Conservation (phyloP, 805 yeast species). For the Saccharomycopsis capsularis region DNA sequence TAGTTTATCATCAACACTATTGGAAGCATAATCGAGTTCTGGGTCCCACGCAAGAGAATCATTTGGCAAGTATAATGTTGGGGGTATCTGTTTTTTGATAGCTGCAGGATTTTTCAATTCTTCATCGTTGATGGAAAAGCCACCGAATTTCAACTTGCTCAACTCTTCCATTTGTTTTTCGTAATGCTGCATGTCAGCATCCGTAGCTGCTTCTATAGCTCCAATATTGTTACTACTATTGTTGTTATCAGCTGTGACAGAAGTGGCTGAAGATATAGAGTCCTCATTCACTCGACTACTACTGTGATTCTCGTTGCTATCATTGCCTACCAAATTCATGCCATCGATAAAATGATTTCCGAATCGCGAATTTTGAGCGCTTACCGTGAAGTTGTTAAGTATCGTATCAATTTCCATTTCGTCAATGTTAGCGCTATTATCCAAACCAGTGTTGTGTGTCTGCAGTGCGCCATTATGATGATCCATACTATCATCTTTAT, state of each 20-base stretch:
- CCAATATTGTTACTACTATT: not conserved
- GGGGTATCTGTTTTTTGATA: slow-evolving; percentile 6
- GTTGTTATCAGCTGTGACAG: not conserved
- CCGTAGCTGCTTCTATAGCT: not conserved
- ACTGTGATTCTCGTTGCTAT: not conserved
- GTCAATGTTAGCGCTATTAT: not conserved
- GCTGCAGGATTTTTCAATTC: not conserved
- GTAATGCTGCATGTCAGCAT: not conserved
- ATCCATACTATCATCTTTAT: not conserved
- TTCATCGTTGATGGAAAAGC: slow-evolving; percentile 1
- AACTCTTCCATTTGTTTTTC: slow-evolving; percentile 6
- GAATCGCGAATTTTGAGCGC: not conserved
- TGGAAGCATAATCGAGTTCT: slow-evolving; percentile 1
- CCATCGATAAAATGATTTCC: not conserved
- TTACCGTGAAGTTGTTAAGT: slow-evolving; percentile 6
- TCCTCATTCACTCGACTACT: not conserved
- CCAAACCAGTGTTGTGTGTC: no score
- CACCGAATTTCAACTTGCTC: slow-evolving; percentile 15
- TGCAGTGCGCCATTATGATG: no score
- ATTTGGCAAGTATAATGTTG: slow-evolving; percentile 16
- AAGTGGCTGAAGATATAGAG: slow-evolving; percentile 4
- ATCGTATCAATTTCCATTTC: slow-evolving; percentile 8
- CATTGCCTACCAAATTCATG: not conserved
- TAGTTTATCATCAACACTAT: slow-evolving; percentile 19
- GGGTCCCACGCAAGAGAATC: slow-evolving; percentile 19